Percentiles rank a stretch among this genome's conserved stretches.
phyloP scores from a whole-genome alignment of 805 yeast genomes.

The Saccharomyces kudriavzevii region DNA sequence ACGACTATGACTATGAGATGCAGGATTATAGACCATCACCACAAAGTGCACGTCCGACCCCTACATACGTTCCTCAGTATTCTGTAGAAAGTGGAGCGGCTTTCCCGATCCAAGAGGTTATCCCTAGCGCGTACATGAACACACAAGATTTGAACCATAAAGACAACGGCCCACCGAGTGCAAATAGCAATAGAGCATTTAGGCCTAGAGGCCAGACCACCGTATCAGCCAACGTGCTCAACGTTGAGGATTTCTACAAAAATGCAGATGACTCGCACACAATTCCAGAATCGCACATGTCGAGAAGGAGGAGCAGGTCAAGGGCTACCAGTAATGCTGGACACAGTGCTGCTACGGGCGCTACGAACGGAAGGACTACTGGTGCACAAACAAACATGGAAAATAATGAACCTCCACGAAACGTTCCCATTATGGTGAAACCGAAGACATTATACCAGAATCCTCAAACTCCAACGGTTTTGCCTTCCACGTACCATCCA shows the following conservation, averaged over 20 bases:
- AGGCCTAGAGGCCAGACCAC: conserved; percentile 16
- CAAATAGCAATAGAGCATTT: conserved; percentile 1
- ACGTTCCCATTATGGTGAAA: conserved; percentile 28
- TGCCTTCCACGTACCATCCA: conserved; percentile 32
- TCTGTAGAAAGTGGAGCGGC: conserved; percentile 8
- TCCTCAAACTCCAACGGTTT: conserved; percentile 32
- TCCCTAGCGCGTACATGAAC: conserved; percentile 15
- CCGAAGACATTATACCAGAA: conserved; percentile 33
- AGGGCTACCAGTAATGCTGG: conserved; percentile 1
- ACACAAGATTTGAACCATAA: conserved; percentile 10
- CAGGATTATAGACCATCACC: conserved; percentile 12
- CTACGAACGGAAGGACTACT: not conserved
- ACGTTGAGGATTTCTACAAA: conserved; percentile 12
- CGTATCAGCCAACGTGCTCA: conserved; percentile 18
- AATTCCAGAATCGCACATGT: conserved; percentile 2
- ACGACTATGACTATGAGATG: conserved; percentile 17
- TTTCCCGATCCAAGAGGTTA: conserved; percentile 27
- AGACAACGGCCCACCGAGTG: not conserved
- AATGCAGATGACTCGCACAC: conserved; percentile 4
- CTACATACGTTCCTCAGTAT: conserved; percentile 25
- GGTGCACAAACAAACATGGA: not conserved
- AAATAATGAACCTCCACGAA: not conserved
- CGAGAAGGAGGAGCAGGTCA: not conserved
- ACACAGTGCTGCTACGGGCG: conserved; percentile 4
- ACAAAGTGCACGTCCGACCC: conserved; percentile 6